Evolutionary conservation across 305 asterid species (phyloP), one percentile per base, ranked within the genome.

Genomic region (Fraxinus velutina): DNA sequence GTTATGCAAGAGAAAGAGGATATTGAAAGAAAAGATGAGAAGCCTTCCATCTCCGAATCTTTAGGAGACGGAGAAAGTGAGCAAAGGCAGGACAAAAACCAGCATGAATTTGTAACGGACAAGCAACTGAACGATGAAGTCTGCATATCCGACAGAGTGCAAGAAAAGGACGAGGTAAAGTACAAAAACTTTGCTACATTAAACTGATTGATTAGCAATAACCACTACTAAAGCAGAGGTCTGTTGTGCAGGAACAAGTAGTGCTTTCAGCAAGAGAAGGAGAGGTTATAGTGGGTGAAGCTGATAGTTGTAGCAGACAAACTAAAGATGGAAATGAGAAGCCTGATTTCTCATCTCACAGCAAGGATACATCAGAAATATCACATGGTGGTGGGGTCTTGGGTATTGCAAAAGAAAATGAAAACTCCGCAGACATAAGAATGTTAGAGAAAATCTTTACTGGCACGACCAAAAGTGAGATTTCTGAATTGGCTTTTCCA

Each of bases 111-210:
- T 19, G 47, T 5, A 52, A 32, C 22, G n/a, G 75, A 50, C 10
- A 82, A 64, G 62, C 66, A 37, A 78, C 24, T 74, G 17, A 70
- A 73, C 1, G 80, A 82, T 47, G 84, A 86, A 44, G 68, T 66
- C 33, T 84, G 79, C 77, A 81, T 73, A 42, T 85, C 70, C 5
- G 83, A 83, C 30, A 79, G 80, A 82, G 68, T 34, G 76, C 85
- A 87, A 4, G 75, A 70, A 78, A 76, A 75, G 32, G 77, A 83
- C 42, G 85, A 88, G 91, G 95, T 90, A 83, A 73, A 84, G 42
- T 47, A 30, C 8, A 77, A 12, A 78, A 70, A 70, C 21, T 66
- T 73, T 70, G 72, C 78, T 78, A 27, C 30, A 47, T 66, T 74
- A 22, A 80, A 55, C 70, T 81, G 64, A 77, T 36, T 36, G 73